Conservation (phyloP, 345 rosid genomes). For the Eucalyptus tenuipes region DNA sequence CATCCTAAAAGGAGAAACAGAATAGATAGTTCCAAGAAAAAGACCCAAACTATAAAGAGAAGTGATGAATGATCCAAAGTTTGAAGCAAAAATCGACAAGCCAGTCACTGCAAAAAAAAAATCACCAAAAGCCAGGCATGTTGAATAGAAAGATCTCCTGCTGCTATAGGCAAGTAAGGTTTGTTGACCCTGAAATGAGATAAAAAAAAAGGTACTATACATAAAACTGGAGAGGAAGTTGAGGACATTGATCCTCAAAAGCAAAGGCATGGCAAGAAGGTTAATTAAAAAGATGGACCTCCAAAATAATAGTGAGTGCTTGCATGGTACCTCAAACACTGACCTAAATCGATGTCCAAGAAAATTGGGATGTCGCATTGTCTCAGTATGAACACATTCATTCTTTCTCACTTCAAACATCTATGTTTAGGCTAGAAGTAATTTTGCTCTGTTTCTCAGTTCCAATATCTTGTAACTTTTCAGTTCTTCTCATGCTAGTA, state of each 20-base stretch:
- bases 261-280: not conserved
- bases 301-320: not conserved
- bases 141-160: no score
- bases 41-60: slow-evolving; percentile 73
- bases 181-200: no score
- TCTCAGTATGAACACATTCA: no score
- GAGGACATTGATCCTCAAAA: not conserved
- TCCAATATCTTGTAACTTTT: not conserved
- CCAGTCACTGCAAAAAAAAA: no score
- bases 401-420: not conserved
- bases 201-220: no score
- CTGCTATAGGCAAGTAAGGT: no score
- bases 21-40: slow-evolving; percentile 85
- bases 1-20: slow-evolving; percentile 92
- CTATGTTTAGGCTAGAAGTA: not conserved
- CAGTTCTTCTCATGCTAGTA: not conserved
- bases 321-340: not conserved
- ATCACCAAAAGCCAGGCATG: no score
- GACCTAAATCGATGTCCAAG: not conserved
- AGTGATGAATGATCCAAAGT: slow-evolving; percentile 80
- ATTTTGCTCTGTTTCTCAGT: not conserved
- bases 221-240: not conserved
- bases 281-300: not conserved
- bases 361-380: not conserved
- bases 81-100: slow-evolving; percentile 44